Conservation (phyloP, 2,329 filamentous ascomycete species). For the Cladosporium phlei region DNA sequence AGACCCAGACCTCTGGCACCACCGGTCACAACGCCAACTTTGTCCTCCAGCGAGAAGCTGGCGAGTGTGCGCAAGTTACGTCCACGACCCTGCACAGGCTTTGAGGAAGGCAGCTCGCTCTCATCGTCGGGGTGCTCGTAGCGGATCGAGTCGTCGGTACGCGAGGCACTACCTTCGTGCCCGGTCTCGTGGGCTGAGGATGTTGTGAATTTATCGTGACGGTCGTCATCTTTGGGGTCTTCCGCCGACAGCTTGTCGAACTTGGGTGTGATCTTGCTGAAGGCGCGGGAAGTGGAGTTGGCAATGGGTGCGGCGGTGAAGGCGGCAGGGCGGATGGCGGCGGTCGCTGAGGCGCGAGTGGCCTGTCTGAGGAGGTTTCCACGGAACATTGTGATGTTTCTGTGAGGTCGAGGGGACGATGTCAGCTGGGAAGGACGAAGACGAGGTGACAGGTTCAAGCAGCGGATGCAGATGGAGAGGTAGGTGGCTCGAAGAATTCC, state of each 20-base stretch:
- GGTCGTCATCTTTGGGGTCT: slow-evolving; percentile 26
- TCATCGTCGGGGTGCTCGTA: slow-evolving; percentile 78
- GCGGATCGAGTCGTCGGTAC: slow-evolving; percentile 72
- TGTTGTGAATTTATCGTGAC: slow-evolving; percentile 29
- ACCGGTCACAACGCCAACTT: slow-evolving; percentile 80
- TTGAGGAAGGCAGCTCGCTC: slow-evolving; percentile 64
- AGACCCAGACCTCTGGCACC: slow-evolving; percentile 84
- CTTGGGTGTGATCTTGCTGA: slow-evolving; percentile 19
- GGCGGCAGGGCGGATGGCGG: slow-evolving; percentile 22
- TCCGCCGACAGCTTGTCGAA: slow-evolving; percentile 21
- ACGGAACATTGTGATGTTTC: slow-evolving; percentile 28
- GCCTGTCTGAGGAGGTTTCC: slow-evolving; percentile 30
- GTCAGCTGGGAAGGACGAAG: not conserved
- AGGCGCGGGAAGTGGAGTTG: slow-evolving; percentile 19
- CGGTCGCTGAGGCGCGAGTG: slow-evolving; percentile 20
- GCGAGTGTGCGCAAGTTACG: slow-evolving; percentile 82
- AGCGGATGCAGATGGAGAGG: slow-evolving; percentile 1
- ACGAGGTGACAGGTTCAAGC: not conserved
- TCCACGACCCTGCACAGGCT: slow-evolving; percentile 68
- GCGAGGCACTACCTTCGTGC: slow-evolving; percentile 66
- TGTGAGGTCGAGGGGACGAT: not conserved
- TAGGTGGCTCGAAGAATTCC: not conserved
- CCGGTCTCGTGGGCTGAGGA: slow-evolving; percentile 34
- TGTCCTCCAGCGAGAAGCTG: slow-evolving; percentile 79
- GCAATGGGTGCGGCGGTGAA: slow-evolving; percentile 18